phyloP scores from a whole-genome alignment of 164 flowering plant species.

The Annona squamosa region DNA sequence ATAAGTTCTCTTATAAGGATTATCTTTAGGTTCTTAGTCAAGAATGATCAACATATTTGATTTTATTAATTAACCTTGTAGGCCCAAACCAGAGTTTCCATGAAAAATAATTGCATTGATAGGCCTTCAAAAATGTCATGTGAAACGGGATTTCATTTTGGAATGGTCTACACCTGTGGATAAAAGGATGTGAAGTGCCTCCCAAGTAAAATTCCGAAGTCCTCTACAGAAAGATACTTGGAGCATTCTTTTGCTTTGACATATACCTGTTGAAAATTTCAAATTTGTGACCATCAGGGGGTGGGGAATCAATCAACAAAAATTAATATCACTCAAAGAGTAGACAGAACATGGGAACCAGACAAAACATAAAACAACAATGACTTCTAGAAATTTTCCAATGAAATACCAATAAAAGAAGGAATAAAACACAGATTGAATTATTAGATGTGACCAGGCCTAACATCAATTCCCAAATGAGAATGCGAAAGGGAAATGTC shows the following conservation, averaged over 20 bases:
- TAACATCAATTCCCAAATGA: neutral
- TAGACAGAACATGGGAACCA: neutral
- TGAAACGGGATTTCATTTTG: neutral
- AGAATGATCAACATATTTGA: too few species aligned
- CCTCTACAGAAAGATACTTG: constrained; percentile 63
- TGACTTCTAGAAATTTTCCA: neutral
- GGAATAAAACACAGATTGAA: neutral
- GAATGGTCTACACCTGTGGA: constrained; percentile 40
- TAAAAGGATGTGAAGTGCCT: constrained; percentile 78
- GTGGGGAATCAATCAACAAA: neutral
- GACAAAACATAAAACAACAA: neutral
- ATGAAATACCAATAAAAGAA: neutral
- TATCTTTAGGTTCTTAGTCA: too few species aligned
- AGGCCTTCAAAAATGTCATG: neutral
- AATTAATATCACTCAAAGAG: neutral
- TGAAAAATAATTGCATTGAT: neutral
- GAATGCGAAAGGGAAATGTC: neutral
- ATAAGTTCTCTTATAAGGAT: too few species aligned
- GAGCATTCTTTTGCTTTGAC: constrained; percentile 89
- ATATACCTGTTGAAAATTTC: constrained; percentile 54
- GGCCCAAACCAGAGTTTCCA: neutral
- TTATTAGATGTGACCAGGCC: neutral
- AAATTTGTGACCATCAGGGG: neutral
- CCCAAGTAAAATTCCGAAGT: constrained; percentile 77
- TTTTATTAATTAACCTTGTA: neutral